These are phyloP conservation scores for Zopfia rhizophila DNA, from an alignment of 2,329 filamentous ascomycete genomes.

Conservation along the genomic window DNA sequence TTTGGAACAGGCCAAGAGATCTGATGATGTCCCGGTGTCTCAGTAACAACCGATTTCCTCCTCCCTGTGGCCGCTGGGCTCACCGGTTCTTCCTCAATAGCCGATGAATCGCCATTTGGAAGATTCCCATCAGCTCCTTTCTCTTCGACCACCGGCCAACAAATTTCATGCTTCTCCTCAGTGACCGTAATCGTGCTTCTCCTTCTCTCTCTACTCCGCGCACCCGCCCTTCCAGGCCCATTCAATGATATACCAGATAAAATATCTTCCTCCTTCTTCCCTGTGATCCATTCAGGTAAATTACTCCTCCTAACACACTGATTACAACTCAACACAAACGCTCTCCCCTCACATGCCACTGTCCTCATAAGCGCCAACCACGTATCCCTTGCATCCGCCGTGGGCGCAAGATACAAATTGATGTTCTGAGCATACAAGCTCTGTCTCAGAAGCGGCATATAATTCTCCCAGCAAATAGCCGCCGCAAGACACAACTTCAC, in stretches of 20 bases:
- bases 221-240: too few species aligned
- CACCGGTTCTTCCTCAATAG: slow-evolving; percentile 34
- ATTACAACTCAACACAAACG: slow-evolving; percentile 87
- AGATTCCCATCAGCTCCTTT: slow-evolving; percentile 14
- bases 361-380: slow-evolving; percentile 88
- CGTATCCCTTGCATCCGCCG: slow-evolving; percentile 83
- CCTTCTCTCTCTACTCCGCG: slow-evolving; percentile 36
- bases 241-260: background rate
- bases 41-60: slow-evolving; percentile 17
- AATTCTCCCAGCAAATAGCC: slow-evolving; percentile 97
- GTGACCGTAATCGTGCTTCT: slow-evolving; percentile 54
- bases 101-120: slow-evolving; percentile 30
- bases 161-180: slow-evolving; percentile 59
- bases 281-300: slow-evolving; percentile 67
- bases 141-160: slow-evolving; percentile 48
- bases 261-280: slow-evolving; percentile 16
- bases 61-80: slow-evolving; percentile 29
- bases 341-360: slow-evolving; percentile 81
- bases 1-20: slow-evolving; percentile 21
- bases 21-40: slow-evolving; percentile 22
- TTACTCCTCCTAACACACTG: slow-evolving; percentile 75
- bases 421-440: slow-evolving; percentile 89
- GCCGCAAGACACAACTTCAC: slow-evolving; percentile 82
- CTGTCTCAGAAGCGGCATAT: slow-evolving; percentile 90
- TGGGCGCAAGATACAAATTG: slow-evolving; percentile 90